These are phyloP conservation scores for Orbilia brochopaga DNA, from an alignment of 2,329 filamentous ascomycete species.

Conservation along the genomic window DNA sequence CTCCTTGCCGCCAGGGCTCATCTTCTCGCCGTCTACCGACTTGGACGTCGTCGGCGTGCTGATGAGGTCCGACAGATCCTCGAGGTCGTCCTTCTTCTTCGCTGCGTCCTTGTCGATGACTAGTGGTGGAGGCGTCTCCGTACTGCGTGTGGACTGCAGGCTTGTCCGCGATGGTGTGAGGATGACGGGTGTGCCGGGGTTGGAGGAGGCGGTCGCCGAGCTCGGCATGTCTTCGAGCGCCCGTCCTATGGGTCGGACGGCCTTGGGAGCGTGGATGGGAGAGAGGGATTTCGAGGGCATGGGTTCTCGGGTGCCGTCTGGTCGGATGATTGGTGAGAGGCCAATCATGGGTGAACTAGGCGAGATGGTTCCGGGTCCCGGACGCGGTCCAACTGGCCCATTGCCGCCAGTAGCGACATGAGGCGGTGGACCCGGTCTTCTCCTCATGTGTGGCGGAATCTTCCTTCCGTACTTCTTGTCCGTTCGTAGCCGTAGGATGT, in stretches of 20 bases:
- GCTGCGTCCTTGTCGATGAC: conserved; percentile 52
- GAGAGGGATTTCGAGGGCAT: conserved; percentile 45
- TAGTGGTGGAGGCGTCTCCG: conserved; percentile 42
- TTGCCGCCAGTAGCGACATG: conserved; percentile 46
- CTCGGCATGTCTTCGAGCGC: conserved; percentile 47
- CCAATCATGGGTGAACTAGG: conserved; percentile 49
- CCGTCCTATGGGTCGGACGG: conserved; percentile 40
- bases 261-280: conserved; percentile 46
- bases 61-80: conserved; percentile 46
- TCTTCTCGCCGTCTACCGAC: conserved; percentile 54
- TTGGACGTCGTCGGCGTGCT: conserved; percentile 54
- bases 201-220: conserved; percentile 51
- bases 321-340: conserved; percentile 39
- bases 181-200: conserved; percentile 55
- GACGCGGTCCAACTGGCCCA: conserved; percentile 45
- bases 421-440: conserved; percentile 58
- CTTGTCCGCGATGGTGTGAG: conserved; percentile 59
- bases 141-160: conserved; percentile 55
- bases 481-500: conserved; percentile 91
- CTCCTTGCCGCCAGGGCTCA: conserved; percentile 23
- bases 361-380: conserved; percentile 39
- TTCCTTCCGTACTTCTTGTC: conserved; percentile 86
- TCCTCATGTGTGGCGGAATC: conserved; percentile 60
- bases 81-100: conserved; percentile 51
- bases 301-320: conserved; percentile 31